Percentiles rank a stretch among this genome's conserved stretches.
phyloP scores from a whole-genome alignment of 2,329 filamentous ascomycete genomes.

The Leptographium procerum region DNA sequence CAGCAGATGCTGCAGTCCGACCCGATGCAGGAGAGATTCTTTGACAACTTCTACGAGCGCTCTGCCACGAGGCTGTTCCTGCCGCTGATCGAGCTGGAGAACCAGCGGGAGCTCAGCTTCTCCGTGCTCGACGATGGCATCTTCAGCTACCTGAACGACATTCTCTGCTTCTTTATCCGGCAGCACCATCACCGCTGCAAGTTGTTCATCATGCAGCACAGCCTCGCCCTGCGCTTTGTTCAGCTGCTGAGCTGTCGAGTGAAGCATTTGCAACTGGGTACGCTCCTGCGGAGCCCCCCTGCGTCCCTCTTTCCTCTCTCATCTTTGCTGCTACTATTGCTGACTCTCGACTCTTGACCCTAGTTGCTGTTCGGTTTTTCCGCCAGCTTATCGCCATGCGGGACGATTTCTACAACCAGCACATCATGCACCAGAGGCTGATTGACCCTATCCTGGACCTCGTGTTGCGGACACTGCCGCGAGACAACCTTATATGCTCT shows the following conservation, averaged over 20 bases:
- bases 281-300: slow-evolving; percentile 17
- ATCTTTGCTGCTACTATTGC: background rate
- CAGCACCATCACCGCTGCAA: slow-evolving; percentile 81
- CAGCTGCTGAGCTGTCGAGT: slow-evolving; percentile 75
- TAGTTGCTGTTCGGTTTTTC: slow-evolving; percentile 88
- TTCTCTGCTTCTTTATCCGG: slow-evolving; percentile 85
- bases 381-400: slow-evolving; percentile 73
- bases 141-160: slow-evolving; percentile 82
- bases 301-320: background rate
- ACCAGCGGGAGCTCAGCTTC: slow-evolving; percentile 56
- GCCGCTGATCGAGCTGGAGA: slow-evolving; percentile 71
- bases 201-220: slow-evolving; percentile 73
- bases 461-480: slow-evolving; percentile 72
- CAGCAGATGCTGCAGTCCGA: slow-evolving; percentile 36
- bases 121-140: slow-evolving; percentile 78
- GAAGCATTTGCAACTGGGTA: slow-evolving; percentile 86
- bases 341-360: background rate
- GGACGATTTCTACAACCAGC: slow-evolving; percentile 82
- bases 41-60: slow-evolving; percentile 80
- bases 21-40: slow-evolving; percentile 73
- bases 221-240: slow-evolving; percentile 65
- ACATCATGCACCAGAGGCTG: slow-evolving; percentile 70
- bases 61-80: slow-evolving; percentile 78
- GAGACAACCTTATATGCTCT: slow-evolving; percentile 88
- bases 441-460: slow-evolving; percentile 79